A percentile compares a stretch with the other conserved stretches of the same genome.
phyloP scores from a whole-genome alignment of 225 moss, liverwort and hornwort genomes.

The Neckera pumila region DNA sequence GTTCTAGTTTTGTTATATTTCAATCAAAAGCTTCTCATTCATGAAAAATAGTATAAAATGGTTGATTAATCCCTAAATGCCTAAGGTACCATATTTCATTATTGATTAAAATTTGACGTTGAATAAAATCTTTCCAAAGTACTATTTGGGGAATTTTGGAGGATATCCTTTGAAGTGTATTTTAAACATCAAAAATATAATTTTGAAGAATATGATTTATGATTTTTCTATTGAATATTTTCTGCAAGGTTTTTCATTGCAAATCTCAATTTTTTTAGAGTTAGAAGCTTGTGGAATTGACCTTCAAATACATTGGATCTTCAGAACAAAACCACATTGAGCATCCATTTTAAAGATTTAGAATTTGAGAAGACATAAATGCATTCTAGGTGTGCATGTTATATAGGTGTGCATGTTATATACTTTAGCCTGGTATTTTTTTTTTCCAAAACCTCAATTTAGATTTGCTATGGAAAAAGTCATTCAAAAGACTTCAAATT shows the following conservation, averaged over 20 bases:
- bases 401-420: background rate
- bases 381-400: background rate
- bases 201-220: background rate
- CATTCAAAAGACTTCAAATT: background rate
- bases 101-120: background rate
- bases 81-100: background rate
- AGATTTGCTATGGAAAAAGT: background rate
- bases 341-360: background rate
- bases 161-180: background rate
- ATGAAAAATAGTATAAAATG: background rate
- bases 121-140: background rate
- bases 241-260: background rate
- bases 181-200: too few species aligned
- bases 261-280: background rate
- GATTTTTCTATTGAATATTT: background rate
- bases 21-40: background rate
- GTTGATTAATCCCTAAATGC: fast-evolving
- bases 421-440: background rate
- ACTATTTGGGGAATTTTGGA: background rate
- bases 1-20: background rate
- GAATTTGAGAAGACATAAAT: background rate
- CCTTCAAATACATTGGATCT: background rate
- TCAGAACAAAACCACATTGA: background rate
- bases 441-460: background rate
- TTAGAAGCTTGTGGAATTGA: background rate